phyloP scores from a whole-genome alignment of 2,329 filamentous ascomycete species.

The Colletotrichum australisinense region DNA sequence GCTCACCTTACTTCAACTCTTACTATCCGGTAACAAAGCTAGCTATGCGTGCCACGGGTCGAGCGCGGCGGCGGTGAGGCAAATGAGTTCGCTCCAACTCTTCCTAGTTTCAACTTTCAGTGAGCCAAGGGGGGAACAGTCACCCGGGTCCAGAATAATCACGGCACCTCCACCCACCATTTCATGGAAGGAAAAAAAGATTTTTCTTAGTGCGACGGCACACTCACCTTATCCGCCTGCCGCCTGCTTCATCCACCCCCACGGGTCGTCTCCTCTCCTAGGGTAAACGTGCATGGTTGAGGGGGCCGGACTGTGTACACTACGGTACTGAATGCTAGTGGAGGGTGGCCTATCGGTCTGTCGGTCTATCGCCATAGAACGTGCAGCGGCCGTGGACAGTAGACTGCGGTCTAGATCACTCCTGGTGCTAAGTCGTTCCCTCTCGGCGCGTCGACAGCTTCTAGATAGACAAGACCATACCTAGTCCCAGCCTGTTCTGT shows the following conservation, averaged over 20 bases:
- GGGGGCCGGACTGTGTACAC: conserved; percentile 13
- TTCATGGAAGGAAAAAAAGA: neutral
- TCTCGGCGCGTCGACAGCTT: neutral
- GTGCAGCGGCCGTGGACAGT: conserved; percentile 9
- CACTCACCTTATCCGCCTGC: conserved; percentile 6
- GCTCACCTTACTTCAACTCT: neutral
- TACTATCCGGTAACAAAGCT: neutral
- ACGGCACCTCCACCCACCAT: neutral
- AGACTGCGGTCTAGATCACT: conserved; percentile 16
- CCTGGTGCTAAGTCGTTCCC: neutral
- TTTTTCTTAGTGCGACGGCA: neutral
- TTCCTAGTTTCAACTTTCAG: conserved; percentile 10
- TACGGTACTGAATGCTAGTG: neutral
- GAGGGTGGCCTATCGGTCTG: conserved; percentile 32
- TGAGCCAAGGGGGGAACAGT: neutral
- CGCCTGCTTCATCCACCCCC: conserved; percentile 1
- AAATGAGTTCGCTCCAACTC: conserved; percentile 14
- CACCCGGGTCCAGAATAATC: conserved; percentile 21
- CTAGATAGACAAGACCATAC: neutral
- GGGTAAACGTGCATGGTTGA: conserved; percentile 11
- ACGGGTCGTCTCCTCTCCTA: neutral
- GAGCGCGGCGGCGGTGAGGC: conserved; percentile 29
- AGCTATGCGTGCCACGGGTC: conserved; percentile 11
- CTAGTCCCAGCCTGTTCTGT: too few species aligned
- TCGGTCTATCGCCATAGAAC: conserved; percentile 21